Conservation (phyloP, 2,329 filamentous ascomycete species). For the Fonsecaea monophora region DNA sequence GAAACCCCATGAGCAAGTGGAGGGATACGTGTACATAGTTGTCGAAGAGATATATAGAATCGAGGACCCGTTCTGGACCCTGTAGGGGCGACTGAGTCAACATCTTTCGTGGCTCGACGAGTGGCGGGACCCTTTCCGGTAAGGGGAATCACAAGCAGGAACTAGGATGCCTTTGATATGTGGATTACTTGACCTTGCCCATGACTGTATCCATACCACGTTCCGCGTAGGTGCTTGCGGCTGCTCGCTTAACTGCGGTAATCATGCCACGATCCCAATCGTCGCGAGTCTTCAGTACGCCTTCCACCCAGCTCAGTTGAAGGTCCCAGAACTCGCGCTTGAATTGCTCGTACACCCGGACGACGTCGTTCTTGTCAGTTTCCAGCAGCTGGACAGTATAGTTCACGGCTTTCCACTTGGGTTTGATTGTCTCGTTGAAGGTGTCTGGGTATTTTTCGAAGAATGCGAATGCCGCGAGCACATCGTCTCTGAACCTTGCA, state of each 20-base stretch:
- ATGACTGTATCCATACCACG: conserved; percentile 90
- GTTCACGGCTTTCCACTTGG: conserved; percentile 91
- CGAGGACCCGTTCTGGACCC: background rate
- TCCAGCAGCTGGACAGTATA: conserved; percentile 79
- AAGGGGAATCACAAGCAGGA: background rate
- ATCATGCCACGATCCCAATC: conserved; percentile 94
- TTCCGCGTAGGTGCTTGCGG: conserved; percentile 82
- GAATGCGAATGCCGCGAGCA: conserved; percentile 87
- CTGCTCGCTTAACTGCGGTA: conserved; percentile 83
- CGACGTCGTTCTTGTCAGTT: conserved; percentile 73
- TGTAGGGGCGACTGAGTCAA: background rate
- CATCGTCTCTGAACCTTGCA: conserved; percentile 92
- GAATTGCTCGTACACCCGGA: conserved; percentile 80
- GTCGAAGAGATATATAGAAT: background rate
- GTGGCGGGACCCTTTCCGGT: background rate
- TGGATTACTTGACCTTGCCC: conserved; percentile 77
- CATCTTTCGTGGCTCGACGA: background rate
- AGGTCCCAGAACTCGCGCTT: conserved; percentile 92
- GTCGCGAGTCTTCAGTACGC: conserved; percentile 82
- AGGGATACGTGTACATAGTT: background rate
- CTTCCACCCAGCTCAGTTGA: conserved; percentile 94
- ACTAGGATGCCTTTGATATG: background rate
- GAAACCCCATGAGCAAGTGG: background rate
- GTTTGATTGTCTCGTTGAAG: conserved; percentile 77
- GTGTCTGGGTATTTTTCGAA: conserved; percentile 74